Evolutionary conservation across 208 protist genomes (phyloP).

Genomic region (Vickermania ingenoplastis): DNA sequence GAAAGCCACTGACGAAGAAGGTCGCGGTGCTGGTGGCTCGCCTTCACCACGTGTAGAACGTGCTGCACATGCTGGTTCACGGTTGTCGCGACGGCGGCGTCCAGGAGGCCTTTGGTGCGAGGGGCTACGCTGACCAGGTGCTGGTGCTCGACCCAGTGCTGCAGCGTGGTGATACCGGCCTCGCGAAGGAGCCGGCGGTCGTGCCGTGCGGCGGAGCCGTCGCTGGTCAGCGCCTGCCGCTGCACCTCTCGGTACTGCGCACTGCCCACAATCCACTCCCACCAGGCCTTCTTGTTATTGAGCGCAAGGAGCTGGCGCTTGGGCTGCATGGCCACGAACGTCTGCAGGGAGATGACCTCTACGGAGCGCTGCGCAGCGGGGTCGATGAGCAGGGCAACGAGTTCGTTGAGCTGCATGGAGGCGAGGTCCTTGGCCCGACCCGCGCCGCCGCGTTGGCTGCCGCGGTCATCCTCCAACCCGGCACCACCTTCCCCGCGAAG

Average conservation of each 20-base stretch:
- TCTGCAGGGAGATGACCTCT: conserved; percentile 54
- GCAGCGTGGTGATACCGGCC: conserved; percentile 60
- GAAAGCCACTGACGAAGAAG: conserved; percentile 42
- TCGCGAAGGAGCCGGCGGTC: conserved; percentile 55
- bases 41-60: conserved; percentile 51
- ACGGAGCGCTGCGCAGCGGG: conserved; percentile 34
- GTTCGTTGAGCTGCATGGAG: conserved; percentile 41
- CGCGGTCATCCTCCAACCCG: not conserved
- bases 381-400: conserved; percentile 75
- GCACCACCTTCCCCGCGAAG: not conserved
- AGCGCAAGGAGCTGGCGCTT: conserved; percentile 59
- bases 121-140: conserved; percentile 65
- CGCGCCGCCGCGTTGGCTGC: not conserved
- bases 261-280: conserved; percentile 63
- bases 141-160: conserved; percentile 75
- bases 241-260: conserved; percentile 63
- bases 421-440: conserved; percentile 13
- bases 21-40: conserved; percentile 24
- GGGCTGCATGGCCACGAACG: conserved; percentile 73
- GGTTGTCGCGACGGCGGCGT: conserved; percentile 68
- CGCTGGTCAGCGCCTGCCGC: conserved; percentile 36
- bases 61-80: conserved; percentile 59
- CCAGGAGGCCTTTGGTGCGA: conserved; percentile 57
- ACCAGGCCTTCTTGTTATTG: conserved; percentile 45
- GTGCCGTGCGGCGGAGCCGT: conserved; percentile 19